Percentiles rank a stretch among this genome's conserved stretches.
Evolutionary conservation across 805 yeast genomes (phyloP).

Genomic region (Scheffersomyces amazonensis): DNA sequence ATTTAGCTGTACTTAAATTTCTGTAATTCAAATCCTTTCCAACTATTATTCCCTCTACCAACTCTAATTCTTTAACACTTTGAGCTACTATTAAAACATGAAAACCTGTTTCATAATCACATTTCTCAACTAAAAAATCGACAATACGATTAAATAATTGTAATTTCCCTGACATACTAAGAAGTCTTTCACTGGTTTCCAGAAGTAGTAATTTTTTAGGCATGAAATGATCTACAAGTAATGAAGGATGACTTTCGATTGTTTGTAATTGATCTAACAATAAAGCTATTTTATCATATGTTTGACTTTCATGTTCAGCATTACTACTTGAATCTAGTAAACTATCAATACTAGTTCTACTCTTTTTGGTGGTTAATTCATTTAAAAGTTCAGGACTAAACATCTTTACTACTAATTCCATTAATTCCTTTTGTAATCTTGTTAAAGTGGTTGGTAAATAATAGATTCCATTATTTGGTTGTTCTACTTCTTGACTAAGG

Average conservation of each 20-base stretch:
- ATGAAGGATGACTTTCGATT: conserved; percentile 64
- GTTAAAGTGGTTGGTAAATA: conserved; percentile 34
- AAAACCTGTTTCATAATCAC: conserved; percentile 9
- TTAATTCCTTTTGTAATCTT: conserved; percentile 30
- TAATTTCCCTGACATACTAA: conserved; percentile 59
- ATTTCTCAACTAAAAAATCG: conserved; percentile 27
- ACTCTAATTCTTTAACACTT: conserved; percentile 66
- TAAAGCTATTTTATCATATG: conserved; percentile 36
- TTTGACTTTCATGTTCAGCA: conserved; percentile 3
- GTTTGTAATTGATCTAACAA: conserved; percentile 45
- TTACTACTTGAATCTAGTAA: conserved; percentile 22
- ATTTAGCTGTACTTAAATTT: conserved; percentile 64
- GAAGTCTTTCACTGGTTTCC: conserved; percentile 59
- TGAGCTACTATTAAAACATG: conserved; percentile 50
- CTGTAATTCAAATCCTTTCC: conserved; percentile 67
- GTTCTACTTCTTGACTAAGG: conserved; percentile 5
- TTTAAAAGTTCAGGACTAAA: conserved; percentile 22
- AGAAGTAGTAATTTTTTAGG: conserved; percentile 65
- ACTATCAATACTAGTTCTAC: conserved; percentile 35
- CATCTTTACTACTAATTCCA: conserved; percentile 29
- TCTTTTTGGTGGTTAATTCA: conserved; percentile 18
- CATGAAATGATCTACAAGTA: conserved; percentile 73
- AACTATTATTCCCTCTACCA: conserved; percentile 73
- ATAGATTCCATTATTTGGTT: conserved; percentile 23
- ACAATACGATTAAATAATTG: conserved; percentile 49